Evolutionary conservation across 352 stramenopile species (phyloP).

Genomic region (Plasmopara viticola): DNA sequence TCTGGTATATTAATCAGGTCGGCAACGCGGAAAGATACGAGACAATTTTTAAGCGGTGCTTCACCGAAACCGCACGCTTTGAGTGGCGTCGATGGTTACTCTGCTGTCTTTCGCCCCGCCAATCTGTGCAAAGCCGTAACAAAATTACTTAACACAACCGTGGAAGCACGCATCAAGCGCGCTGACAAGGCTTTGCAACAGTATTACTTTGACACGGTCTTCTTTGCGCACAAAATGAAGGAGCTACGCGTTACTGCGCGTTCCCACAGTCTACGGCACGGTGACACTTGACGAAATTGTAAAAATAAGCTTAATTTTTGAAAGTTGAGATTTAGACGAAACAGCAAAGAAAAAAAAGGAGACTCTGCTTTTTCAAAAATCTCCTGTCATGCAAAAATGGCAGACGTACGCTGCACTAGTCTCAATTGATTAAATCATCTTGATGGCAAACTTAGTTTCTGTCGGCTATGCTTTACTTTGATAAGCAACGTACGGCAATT

Average conservation of each 20-base stretch:
- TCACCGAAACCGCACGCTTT: conserved; percentile 27
- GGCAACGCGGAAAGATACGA: conserved; percentile 7
- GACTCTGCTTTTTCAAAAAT: too few species aligned
- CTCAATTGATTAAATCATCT: too few species aligned
- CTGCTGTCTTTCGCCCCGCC: conserved; percentile 26
- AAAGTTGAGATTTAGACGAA: too few species aligned
- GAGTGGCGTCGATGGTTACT: conserved; percentile 30
- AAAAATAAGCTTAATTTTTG: too few species aligned
- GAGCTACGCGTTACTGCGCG: conserved; percentile 31
- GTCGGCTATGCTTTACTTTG: too few species aligned
- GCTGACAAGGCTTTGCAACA: conserved; percentile 39
- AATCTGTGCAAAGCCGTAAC: conserved; percentile 39
- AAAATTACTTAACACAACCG: conserved; percentile 25
- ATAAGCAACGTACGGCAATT: too few species aligned
- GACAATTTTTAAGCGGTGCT: conserved; percentile 34
- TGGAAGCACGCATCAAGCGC: conserved; percentile 21
- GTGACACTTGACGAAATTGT: too few species aligned
- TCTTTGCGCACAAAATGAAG: conserved; percentile 53
- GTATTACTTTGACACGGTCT: conserved; percentile 56
- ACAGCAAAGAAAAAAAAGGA: too few species aligned
- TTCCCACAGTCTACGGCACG: too few species aligned
- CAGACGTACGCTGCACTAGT: too few species aligned
- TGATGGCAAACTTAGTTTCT: too few species aligned
- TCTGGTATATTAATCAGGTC: conserved; percentile 37
- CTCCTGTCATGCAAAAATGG: too few species aligned